Conservation (phyloP, 2,329 filamentous ascomycete species). For the Rutstroemia sp. region DNA sequence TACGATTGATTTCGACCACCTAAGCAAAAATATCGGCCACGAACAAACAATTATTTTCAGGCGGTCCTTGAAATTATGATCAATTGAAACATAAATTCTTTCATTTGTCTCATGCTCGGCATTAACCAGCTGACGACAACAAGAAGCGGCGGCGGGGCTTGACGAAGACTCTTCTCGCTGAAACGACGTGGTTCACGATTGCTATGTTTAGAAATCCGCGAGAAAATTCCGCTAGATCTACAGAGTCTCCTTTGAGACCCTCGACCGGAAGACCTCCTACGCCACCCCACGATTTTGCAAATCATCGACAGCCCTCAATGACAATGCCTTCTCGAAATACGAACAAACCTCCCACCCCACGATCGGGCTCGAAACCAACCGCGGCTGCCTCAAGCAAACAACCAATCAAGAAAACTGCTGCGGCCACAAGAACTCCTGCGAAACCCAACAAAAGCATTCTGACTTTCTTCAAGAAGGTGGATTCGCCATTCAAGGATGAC, state of each 20-base stretch:
- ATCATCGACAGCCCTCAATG: constrained; percentile 4
- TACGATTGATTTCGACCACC: no score
- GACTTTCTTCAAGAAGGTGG: constrained; percentile 67
- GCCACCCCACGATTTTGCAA: constrained; percentile 32
- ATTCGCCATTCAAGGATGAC: constrained; percentile 38
- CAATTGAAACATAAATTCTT: neutral
- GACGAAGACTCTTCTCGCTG: neutral
- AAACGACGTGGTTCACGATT: neutral
- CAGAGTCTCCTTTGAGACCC: constrained; percentile 32
- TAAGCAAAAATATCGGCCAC: no score
- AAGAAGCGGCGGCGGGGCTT: neutral
- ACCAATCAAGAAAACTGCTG: constrained; percentile 17
- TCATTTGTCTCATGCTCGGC: neutral
- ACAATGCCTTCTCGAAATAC: constrained; percentile 21
- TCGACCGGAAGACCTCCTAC: constrained; percentile 46
- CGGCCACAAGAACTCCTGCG: constrained; percentile 15
- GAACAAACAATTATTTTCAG: no score
- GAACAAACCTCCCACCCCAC: constrained; percentile 26
- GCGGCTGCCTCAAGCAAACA: constrained; percentile 11
- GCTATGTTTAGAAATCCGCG: constrained; percentile 49
- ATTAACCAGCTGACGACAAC: neutral
- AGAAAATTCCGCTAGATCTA: constrained; percentile 34
- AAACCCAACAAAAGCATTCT: constrained; percentile 58
- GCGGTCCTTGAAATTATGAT: no score
- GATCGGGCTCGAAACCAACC: constrained; percentile 24